These are phyloP conservation scores for Ogataea trehaloabstinens DNA, from an alignment of 805 yeast species.

Conservation along the genomic window DNA sequence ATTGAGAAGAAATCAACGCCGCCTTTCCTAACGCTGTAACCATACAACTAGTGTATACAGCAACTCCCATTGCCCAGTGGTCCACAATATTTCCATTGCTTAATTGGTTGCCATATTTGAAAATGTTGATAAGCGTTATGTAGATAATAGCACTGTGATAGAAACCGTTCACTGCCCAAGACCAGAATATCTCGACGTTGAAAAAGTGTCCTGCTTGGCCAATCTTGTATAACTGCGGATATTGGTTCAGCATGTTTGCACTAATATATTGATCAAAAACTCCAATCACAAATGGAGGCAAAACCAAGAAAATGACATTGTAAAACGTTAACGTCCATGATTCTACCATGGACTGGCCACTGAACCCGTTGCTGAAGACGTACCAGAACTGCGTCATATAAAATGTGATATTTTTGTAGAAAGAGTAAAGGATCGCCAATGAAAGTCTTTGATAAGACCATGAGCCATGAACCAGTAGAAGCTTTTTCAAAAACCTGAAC, in stretches of 20 bases:
- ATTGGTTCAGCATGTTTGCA: constrained; percentile 82
- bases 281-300: constrained; percentile 96
- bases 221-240: constrained; percentile 87
- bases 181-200: constrained; percentile 92
- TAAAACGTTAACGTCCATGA: constrained; percentile 98
- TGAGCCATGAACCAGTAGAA: constrained; percentile 89
- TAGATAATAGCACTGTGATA: constrained; percentile 87
- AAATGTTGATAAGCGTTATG: constrained; percentile 67
- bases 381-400: constrained; percentile 99
- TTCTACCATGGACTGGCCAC: constrained; percentile 95
- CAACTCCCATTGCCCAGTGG: constrained; percentile 95
- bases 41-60: constrained; percentile 81
- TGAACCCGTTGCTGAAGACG: constrained; percentile 86
- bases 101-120: constrained; percentile 63
- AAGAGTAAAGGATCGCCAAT: constrained; percentile 88
- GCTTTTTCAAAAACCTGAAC: constrained; percentile 78
- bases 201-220: constrained; percentile 90
- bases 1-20: constrained; percentile 82
- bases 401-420: constrained; percentile 91
- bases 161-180: constrained; percentile 95
- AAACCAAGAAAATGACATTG: constrained; percentile 89
- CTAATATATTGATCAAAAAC: constrained; percentile 95
- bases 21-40: constrained; percentile 94
- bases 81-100: constrained; percentile 70
- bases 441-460: constrained; percentile 98